A percentile compares a stretch with the other conserved stretches of the same genome.
phyloP scores from a whole-genome alignment of 441 rosid genomes.

The Lepidium campestre region DNA sequence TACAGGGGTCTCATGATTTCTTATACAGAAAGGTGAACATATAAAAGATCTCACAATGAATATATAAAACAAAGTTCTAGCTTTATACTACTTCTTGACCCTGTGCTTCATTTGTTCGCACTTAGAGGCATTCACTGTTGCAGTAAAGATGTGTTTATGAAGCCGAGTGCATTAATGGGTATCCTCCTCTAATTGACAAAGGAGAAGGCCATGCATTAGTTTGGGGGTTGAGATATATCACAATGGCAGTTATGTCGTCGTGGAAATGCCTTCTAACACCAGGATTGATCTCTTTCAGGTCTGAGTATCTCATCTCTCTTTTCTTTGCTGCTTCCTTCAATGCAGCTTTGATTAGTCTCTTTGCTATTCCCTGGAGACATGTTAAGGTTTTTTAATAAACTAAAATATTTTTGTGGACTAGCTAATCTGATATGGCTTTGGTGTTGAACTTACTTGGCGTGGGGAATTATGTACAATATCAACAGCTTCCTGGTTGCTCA shows the following conservation, averaged over 20 bases:
- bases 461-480: constrained; percentile 41
- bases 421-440: not conserved
- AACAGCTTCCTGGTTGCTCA: constrained; percentile 50
- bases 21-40: not conserved
- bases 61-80: not conserved
- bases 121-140: not conserved
- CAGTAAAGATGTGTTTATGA: not conserved
- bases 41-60: constrained; percentile 9
- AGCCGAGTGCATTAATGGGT: constrained; percentile 11
- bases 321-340: constrained; percentile 57
- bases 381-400: constrained; percentile 1
- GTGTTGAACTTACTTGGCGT: constrained; percentile 35
- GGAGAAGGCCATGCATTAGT: constrained; percentile 10
- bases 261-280: constrained; percentile 69
- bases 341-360: constrained; percentile 50
- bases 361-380: constrained; percentile 49
- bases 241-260: constrained; percentile 46
- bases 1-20: constrained; percentile 25
- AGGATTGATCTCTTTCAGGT: constrained; percentile 42
- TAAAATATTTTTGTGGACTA: not conserved
- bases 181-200: constrained; percentile 22
- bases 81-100: constrained; percentile 16
- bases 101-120: not conserved
- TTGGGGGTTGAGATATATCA: constrained; percentile 36
- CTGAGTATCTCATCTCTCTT: constrained; percentile 65